Base-by-base conservation (phyloP, 208 protist species). In the Wallacemonas sp. region DNA sequence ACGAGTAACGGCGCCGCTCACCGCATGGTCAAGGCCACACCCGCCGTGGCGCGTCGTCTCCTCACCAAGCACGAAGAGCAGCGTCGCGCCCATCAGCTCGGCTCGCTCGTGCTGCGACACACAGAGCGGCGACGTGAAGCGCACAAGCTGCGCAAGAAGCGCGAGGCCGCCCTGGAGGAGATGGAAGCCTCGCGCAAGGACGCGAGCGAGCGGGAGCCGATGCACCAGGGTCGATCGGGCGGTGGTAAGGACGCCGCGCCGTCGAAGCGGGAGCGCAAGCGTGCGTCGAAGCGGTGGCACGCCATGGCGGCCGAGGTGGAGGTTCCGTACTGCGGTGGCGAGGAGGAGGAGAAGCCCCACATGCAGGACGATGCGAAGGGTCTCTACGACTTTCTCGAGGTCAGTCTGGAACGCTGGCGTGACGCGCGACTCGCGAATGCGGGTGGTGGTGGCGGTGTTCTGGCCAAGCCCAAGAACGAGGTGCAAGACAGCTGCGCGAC, bases 291-390 rank as follows among this genome's bases (percentile, higher is more conserved):
- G 26, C 9, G 19, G 19, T 58, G 60, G 36, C 44, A 64, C 16
- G 39, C 19, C n/a, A 65, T 38, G 23, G 29, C 39, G 36, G 54
- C 41, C 26, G 65, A 46, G 47, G 23, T 38, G 43, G 76, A 87
- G 63, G 19, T 32, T 34, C 76, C 72, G 17, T 87, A 87, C 65
- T 81, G 76, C 23, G 81, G 81, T 17, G 81, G 81, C 0, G 81
- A 87, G 47, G 81, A 87, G 60, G 32, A 26, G 32, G 47, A 60
- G 36, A 32, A 47, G 12, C 54, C 55, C 34, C 32, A 38, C 19
- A 30, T 32, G 27, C 54, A 73, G 39, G 55, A 56, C 14, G 71
- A 74, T 12, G 75, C 62, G 19, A 41, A 68, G 26, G 54, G 48
- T 2, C 47, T 81, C 29, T 81, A 73, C 39, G 24, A 36, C 5